Base-by-base conservation (phyloP, 2,329 filamentous ascomycete species). In the Fonsecaea pugnacius region DNA sequence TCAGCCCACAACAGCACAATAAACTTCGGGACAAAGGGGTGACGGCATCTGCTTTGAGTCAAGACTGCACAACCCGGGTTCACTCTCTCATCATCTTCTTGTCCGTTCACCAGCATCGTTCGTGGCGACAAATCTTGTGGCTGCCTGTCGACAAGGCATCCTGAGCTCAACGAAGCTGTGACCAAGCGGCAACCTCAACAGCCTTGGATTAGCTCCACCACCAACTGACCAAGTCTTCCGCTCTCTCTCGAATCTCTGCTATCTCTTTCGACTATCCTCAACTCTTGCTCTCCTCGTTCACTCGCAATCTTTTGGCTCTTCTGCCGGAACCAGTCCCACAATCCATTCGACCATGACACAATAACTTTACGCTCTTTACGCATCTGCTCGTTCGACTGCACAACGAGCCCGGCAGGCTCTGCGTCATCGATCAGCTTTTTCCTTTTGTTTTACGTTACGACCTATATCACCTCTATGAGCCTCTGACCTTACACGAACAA, bases 371-470 rank as follows among this genome's bases (percentile, higher is more conserved):
- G 61, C 57, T 70, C 70, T 64, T 60, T 70, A 65, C 63, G 63
- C 61, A 54, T 59, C 35, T 59, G 60, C 68, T 62, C 62, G 64
- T 66, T 71, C 69, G 69, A 70, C 62, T 68, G 65, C 57, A 69
- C 69, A 69, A 70, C 67, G 70, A 67, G 70, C 69, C 60, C 59
- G n/a, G 33, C 43, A 65, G 59, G 69, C 70, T 71, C 69, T 66
- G 70, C 62, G 69, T 69, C 69, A 62, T 63, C 62, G 65, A 68
- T 59, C 56, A 66, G 65, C 58, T 62, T 65, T 67, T 67, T 66
- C 54, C 60, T 67, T 70, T 65, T 59, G 24, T 66, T 66, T 65
- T 64, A 67, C 63, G 64, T 65, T 68, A 70, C 70, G 70, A 71
- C 68, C 62, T 59, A 58, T 58, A 59, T 14, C 50, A 36, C 58